phyloP scores from a whole-genome alignment of 176 grass and related monocot species.

The Secale cereale region DNA sequence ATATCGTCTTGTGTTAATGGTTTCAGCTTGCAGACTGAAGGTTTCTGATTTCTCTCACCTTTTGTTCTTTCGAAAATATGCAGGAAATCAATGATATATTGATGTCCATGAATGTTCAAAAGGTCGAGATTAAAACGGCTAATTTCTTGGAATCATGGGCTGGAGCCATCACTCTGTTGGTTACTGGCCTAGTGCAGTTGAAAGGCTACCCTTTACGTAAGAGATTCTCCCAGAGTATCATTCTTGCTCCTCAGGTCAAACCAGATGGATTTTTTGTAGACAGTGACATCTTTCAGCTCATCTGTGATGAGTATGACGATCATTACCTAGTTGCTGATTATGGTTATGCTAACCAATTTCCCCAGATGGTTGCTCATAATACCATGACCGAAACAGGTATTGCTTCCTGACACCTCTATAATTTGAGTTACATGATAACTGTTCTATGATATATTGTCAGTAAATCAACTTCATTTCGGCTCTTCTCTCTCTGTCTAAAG shows the following conservation, averaged over 20 bases:
- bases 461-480: background rate
- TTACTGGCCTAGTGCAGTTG: conserved; percentile 74
- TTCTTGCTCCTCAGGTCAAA: conserved; percentile 73
- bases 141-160: conserved; percentile 70
- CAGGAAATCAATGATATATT: conserved; percentile 78
- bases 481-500: background rate
- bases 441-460: background rate
- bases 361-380: conserved; percentile 33
- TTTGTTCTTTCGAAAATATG: conserved; percentile 23
- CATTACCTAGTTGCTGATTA: conserved; percentile 31
- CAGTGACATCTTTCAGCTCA: conserved; percentile 81
- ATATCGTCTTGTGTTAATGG: background rate
- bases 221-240: conserved; percentile 77
- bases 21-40: background rate
- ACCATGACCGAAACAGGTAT: conserved; percentile 45
- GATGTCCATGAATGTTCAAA: conserved; percentile 61
- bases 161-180: conserved; percentile 53
- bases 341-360: conserved; percentile 18
- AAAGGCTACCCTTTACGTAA: conserved; percentile 55
- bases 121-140: conserved; percentile 82
- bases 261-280: conserved; percentile 68
- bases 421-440: conserved; percentile 6
- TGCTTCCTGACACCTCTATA: background rate
- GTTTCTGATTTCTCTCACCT: conserved; percentile 9
- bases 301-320: conserved; percentile 71